Evolutionary conservation across 2,329 filamentous ascomycete genomes (phyloP).

Genomic region (Colletotrichum sp.): DNA sequence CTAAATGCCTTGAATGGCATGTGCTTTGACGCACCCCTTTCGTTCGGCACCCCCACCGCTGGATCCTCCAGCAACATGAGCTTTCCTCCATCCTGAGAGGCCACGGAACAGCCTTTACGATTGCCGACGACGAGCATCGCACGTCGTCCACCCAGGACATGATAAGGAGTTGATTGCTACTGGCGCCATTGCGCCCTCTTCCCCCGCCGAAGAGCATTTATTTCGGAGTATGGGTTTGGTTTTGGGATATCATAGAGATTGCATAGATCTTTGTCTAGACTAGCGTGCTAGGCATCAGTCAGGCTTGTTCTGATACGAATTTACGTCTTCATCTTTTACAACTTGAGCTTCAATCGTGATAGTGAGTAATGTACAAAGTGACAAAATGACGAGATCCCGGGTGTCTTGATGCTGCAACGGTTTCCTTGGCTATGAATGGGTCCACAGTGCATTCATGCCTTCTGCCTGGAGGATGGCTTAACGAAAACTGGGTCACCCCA

Average conservation of each 20-base stretch:
- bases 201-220: slow-evolving; percentile 6
- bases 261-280: neutral
- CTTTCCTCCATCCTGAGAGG: slow-evolving; percentile 21
- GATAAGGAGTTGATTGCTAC: slow-evolving; percentile 14
- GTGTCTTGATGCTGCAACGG: neutral
- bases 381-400: neutral
- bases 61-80: neutral
- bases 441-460: neutral
- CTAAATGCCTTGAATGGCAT: slow-evolving; percentile 26
- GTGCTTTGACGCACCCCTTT: neutral
- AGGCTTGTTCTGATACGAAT: slow-evolving; percentile 16
- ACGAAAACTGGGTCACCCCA: neutral
- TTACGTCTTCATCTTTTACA: neutral
- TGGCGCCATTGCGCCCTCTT: neutral
- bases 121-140: slow-evolving; percentile 4
- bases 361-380: neutral
- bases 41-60: neutral
- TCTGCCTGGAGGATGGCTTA: neutral
- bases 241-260: neutral
- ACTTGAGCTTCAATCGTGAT: neutral
- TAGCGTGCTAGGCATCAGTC: slow-evolving; percentile 3
- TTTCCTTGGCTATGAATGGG: neutral
- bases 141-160: slow-evolving; percentile 22
- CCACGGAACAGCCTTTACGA: slow-evolving; percentile 3
- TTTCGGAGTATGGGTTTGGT: slow-evolving; percentile 1